These are phyloP conservation scores for Boletales sp. DNA, from an alignment of 768 basidiomycete species.

Conservation along the genomic window DNA sequence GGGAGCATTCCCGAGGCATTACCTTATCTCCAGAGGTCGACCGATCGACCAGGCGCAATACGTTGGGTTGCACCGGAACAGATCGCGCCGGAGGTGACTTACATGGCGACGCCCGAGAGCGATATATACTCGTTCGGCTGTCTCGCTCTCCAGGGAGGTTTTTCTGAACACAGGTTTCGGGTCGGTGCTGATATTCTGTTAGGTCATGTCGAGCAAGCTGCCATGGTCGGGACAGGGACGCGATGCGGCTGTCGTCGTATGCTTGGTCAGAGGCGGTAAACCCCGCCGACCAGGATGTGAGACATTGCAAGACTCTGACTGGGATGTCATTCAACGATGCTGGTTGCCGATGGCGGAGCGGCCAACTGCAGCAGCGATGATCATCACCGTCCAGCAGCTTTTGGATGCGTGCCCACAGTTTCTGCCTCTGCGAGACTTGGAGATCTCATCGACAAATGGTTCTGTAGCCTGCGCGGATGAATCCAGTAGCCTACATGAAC, in stretches of 20 bases:
- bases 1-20: conserved; percentile 5
- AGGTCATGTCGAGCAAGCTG: conserved; percentile 22
- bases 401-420: background rate
- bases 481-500: background rate
- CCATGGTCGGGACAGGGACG: conserved; percentile 8
- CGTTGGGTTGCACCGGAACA: conserved; percentile 41
- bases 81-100: conserved; percentile 16
- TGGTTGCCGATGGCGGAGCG: background rate
- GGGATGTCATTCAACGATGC: conserved; percentile 11
- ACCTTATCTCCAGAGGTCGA: conserved; percentile 17
- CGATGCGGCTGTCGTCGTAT: conserved; percentile 4
- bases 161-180: accelerated
- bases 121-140: conserved; percentile 28
- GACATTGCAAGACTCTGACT: conserved; percentile 2
- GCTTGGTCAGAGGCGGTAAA: background rate
- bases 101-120: conserved; percentile 1
- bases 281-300: conserved; percentile 4
- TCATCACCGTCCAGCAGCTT: background rate
- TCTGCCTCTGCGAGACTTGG: background rate
- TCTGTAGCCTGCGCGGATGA: background rate
- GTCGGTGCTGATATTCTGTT: background rate
- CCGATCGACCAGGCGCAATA: conserved; percentile 30
- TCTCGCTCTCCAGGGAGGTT: conserved; percentile 25
- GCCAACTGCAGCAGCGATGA: background rate
- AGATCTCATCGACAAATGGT: background rate